Base-by-base conservation (phyloP, 352 stramenopile genomes). In the Globisporangium radiosum region DNA sequence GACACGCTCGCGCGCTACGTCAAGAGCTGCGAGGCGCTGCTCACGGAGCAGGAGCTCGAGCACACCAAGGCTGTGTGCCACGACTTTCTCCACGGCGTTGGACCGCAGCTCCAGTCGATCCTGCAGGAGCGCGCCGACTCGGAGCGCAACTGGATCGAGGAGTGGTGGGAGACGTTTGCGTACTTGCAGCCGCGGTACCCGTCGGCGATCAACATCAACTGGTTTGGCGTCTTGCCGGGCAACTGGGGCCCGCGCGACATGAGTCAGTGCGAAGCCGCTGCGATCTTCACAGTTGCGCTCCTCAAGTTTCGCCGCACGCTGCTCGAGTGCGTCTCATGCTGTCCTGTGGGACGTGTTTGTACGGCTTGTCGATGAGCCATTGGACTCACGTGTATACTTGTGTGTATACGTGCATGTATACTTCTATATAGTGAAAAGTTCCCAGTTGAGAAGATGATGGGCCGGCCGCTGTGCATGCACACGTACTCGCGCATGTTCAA, bases 171-270 rank as follows among this genome's bases (percentile, higher is more conserved):
- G 74, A 96, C 92, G 3, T 87, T 97, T 42, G 96, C 88, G 59
- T 99, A 99, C 78, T 63, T 99, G 58, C 88, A 98, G 68, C 87
- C 84, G 62, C 81, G 85, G 17, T 97, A 98, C 70, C 94, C 95
- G 52, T 95, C 96, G 44, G 92, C 96, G 17, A 94, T 98, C 67
- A 99, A 99, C 70, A 94, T 99, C 60, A 98, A 95, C 59, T 99
- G 97, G 85, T 99, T 98, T 75, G 97, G 97, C 70, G 92, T 99
- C 44, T 85, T 99, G 51, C 81, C 85, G 0, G 95, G 98, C 58
- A 95, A 94, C 59, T 95, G 86, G 86, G 86, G 86, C 1, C 83
- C 95, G 7, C 75, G 91, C 40, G 83, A 98, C 38, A 87, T 99
- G 68, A 96, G 88, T 62, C 88, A 95, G 39, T 86, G 89, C 57